A percentile compares a stretch with the other conserved stretches of the same genome.
Conservation (phyloP, 164 flowering plant species). For the Berberis thunbergii region DNA sequence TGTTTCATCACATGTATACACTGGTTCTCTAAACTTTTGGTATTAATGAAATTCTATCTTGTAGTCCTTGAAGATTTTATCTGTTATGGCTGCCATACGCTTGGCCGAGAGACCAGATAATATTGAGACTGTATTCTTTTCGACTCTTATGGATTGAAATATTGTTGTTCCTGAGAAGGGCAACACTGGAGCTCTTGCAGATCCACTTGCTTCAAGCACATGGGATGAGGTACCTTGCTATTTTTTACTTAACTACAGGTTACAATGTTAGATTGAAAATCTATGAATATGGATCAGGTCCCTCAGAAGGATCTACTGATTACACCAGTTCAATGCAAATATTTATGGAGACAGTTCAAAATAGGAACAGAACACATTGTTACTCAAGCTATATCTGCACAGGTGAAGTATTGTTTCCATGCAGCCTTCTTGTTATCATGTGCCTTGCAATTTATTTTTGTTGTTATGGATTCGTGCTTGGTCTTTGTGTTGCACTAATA, state of each 20-base stretch:
- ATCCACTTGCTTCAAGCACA: slow-evolving; percentile 69
- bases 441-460: not conserved
- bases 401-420: slow-evolving; percentile 26
- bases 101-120: slow-evolving; percentile 49
- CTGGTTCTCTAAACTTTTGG: no score
- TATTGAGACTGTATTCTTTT: slow-evolving; percentile 33
- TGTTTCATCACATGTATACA: no score
- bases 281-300: slow-evolving; percentile 25
- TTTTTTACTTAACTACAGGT: not conserved
- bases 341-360: slow-evolving; percentile 68
- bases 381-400: slow-evolving; percentile 65
- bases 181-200: slow-evolving; percentile 23
- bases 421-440: not conserved
- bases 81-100: slow-evolving; percentile 61
- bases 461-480: no score
- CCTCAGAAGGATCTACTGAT: slow-evolving; percentile 40
- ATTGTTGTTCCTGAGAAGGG: slow-evolving; percentile 14
- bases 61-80: slow-evolving; percentile 54
- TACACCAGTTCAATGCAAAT: slow-evolving; percentile 67
- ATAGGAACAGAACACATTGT: slow-evolving; percentile 55
- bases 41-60: not conserved
- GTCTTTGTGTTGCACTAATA: no score
- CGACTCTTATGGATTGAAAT: slow-evolving; percentile 36
- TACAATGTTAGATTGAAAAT: not conserved
- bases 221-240: slow-evolving; percentile 60